Percentiles rank a stretch among this genome's conserved stretches.
Conservation (phyloP, 2,329 filamentous ascomycete genomes). For the Beauveria rudraprayagi region DNA sequence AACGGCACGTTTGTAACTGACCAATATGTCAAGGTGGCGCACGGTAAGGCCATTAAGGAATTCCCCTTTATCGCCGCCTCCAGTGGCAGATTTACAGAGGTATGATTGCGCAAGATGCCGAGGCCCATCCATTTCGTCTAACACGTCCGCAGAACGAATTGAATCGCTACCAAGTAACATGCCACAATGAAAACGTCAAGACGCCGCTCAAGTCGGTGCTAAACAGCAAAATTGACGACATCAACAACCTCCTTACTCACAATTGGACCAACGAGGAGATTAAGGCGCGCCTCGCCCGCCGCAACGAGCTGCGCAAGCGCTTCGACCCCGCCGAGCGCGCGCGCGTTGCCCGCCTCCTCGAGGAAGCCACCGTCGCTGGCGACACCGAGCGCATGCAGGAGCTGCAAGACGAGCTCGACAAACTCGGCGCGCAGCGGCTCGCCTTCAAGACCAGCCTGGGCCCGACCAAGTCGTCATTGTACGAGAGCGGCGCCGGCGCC, state of each 20-base stretch:
- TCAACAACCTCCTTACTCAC: conserved; percentile 71
- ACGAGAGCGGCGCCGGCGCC: conserved; percentile 22
- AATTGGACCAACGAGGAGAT: conserved; percentile 79
- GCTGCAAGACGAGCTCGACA: conserved; percentile 53
- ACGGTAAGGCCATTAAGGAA: conserved; percentile 74
- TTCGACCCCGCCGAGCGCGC: conserved; percentile 61
- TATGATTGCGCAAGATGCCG: conserved; percentile 29
- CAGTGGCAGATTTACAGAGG: conserved; percentile 75
- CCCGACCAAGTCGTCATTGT: conserved; percentile 37
- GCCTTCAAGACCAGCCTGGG: conserved; percentile 63
- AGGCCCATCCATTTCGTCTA: conserved; percentile 13
- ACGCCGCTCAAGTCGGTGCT: conserved; percentile 67
- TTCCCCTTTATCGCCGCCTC: conserved; percentile 91
- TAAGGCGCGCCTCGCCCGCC: conserved; percentile 66
- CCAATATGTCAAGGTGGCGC: conserved; percentile 71
- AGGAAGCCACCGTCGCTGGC: conserved; percentile 56
- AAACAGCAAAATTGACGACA: conserved; percentile 65
- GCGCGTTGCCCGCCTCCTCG: conserved; percentile 55
- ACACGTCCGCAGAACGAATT: conserved; percentile 56
- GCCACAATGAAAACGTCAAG: conserved; percentile 62
- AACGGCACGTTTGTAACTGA: conserved; percentile 76
- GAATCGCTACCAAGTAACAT: conserved; percentile 68
- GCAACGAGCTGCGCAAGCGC: conserved; percentile 58
- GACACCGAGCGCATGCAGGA: conserved; percentile 50
- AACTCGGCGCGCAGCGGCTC: conserved; percentile 59